Evolutionary conservation across 2,329 filamentous ascomycete genomes (phyloP).

Genomic region (Xylariaceae sp.): DNA sequence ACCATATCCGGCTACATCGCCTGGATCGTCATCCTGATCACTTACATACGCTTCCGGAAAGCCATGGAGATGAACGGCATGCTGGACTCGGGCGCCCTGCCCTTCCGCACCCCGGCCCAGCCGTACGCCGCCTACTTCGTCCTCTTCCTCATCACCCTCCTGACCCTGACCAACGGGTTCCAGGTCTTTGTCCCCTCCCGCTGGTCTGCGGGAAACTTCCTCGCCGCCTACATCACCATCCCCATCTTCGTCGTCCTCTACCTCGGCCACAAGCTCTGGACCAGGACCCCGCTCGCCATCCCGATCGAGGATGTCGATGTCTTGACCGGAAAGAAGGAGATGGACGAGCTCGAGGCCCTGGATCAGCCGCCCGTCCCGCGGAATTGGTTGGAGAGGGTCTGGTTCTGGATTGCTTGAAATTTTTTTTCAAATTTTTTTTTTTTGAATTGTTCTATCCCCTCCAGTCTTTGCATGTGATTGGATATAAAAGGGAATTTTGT

Average conservation of each 20-base stretch:
- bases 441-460: neutral
- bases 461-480: too few species aligned
- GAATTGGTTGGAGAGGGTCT: constrained; percentile 47
- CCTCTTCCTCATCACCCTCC: constrained; percentile 51
- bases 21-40: constrained; percentile 54
- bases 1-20: constrained; percentile 57
- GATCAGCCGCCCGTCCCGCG: constrained; percentile 43
- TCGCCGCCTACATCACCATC: constrained; percentile 59
- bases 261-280: constrained; percentile 52
- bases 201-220: constrained; percentile 59
- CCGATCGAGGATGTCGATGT: constrained; percentile 49
- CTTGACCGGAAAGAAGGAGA: constrained; percentile 54
- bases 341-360: constrained; percentile 51
- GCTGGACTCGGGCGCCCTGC: constrained; percentile 41
- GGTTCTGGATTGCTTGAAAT: constrained; percentile 50
- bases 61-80: constrained; percentile 51
- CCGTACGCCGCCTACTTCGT: constrained; percentile 61
- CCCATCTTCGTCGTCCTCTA: constrained; percentile 58
- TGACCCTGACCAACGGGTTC: constrained; percentile 73
- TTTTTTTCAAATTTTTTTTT: neutral
- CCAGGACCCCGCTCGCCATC: constrained; percentile 39
- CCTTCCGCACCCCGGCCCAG: constrained; percentile 48
- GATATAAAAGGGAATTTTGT: too few species aligned
- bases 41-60: constrained; percentile 54
- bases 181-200: constrained; percentile 63